Conservation (phyloP, 495 filamentous ascomycete species). For the Collariella sp. region DNA sequence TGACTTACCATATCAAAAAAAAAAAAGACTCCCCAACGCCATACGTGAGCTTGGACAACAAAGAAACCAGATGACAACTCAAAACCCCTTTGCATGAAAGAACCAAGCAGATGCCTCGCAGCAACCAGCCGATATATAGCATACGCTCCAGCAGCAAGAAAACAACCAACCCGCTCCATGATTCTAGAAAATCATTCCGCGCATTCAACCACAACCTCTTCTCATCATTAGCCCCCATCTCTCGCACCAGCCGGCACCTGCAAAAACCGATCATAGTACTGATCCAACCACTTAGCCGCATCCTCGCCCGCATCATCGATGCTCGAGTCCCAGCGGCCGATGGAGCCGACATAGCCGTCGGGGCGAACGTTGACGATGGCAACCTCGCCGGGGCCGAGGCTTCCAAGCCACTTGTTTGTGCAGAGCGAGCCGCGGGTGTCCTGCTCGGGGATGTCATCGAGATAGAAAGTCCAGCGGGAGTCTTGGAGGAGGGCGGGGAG, state of each 20-base stretch:
- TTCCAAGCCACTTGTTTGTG: constrained; percentile 56
- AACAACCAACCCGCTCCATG: too few species aligned
- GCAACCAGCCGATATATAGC: too few species aligned
- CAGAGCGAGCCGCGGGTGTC: constrained; percentile 44
- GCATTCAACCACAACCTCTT: too few species aligned
- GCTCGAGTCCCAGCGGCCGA: constrained; percentile 44
- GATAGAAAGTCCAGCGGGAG: constrained; percentile 61
- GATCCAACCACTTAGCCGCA: constrained; percentile 48
- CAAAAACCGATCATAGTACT: constrained; percentile 51
- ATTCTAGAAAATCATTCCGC: too few species aligned
- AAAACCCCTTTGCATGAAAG: too few species aligned
- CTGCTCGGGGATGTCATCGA: constrained; percentile 47
- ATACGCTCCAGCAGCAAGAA: too few species aligned
- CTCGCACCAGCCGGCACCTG: constrained; percentile 23
- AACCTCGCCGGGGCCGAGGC: constrained; percentile 40
- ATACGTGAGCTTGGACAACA: neutral
- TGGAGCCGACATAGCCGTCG: constrained; percentile 58
- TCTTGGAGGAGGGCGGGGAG: constrained; percentile 48
- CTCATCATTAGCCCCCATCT: too few species aligned
- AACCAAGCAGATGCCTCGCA: too few species aligned
- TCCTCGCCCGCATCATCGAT: constrained; percentile 36
- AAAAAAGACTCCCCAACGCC: neutral
- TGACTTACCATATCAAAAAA: too few species aligned
- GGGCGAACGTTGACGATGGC: constrained; percentile 55
- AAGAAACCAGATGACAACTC: neutral